Base-by-base conservation (phyloP, 2,329 filamentous ascomycete species). In the Epichloe gansuensis region DNA sequence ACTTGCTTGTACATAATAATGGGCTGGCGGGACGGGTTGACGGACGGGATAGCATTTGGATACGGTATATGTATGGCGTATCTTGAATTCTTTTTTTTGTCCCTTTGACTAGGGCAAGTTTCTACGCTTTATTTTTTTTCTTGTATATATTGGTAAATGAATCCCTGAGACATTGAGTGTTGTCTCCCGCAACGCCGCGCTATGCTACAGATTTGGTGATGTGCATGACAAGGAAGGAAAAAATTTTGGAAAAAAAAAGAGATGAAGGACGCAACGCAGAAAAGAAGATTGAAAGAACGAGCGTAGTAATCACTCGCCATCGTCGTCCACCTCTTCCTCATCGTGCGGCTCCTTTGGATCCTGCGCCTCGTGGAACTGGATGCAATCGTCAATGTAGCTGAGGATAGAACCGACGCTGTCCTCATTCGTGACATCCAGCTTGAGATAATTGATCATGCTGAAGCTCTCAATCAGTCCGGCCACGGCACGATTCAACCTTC, bases 381-480 rank as follows among this genome's bases (percentile, higher is more conserved):
- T 93, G 31, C 87, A 87, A 69, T 96, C 89, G 66, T 96, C 90
- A 60, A 96, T 93, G 70, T 94, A 89, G 73, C 89, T 95, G 59
- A 96, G 69, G 27, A 95, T 84, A 63, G 72, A 82, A 1, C 78
- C 84, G 4, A 97, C 83, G 63, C 91, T 97, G 61, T 97, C 89
- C 70, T 97, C 91, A 61, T 95, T 84, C 58, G 93, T 86, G 31
- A 84, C 85, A 63, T 97, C 87, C 44, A 97, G 74, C 71, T 90
- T 88, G 53, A 96, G 74, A 65, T 95, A 98, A 47, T 87, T 95
- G 12, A 98, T 88, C 88, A 98, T 94, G 71, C 89, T 95, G 71
- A 96, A 98, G 68, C 89, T 93, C 67, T 97, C 93, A 58, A 98
- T 95, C 57, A 98, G 73, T 50, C 87, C 81, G 1, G 87, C 93